Evolutionary conservation across 2,329 filamentous ascomycete species (phyloP).

Genomic region (Colletotrichum sp.): DNA sequence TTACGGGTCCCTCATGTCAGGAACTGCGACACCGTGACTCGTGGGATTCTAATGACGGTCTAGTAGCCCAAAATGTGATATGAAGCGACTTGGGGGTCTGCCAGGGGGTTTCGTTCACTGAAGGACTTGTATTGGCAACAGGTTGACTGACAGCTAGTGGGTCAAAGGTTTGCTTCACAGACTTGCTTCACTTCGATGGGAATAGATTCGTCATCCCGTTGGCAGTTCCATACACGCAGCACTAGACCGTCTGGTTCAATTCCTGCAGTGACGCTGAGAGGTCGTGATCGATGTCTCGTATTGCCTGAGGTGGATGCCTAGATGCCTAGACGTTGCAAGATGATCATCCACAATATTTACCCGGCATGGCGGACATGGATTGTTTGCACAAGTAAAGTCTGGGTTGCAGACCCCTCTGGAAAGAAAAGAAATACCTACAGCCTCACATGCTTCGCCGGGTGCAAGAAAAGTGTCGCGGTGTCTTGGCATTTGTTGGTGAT

Average conservation of each 20-base stretch:
- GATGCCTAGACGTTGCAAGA: neutral
- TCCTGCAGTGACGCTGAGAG: neutral
- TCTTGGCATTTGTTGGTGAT: neutral
- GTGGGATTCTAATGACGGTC: neutral
- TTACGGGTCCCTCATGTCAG: neutral
- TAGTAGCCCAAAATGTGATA: neutral
- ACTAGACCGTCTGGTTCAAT: neutral
- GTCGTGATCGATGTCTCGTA: neutral
- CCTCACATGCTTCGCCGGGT: neutral
- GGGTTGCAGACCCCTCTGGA: neutral
- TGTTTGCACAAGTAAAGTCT: neutral
- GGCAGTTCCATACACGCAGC: neutral
- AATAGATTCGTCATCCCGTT: neutral
- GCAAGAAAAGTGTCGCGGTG: neutral
- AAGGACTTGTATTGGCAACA: neutral
- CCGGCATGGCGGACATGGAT: neutral
- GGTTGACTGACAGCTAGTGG: neutral
- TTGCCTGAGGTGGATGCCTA: neutral
- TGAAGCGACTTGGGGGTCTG: neutral
- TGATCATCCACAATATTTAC: neutral
- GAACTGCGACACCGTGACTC: neutral
- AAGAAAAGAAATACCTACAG: too few species aligned
- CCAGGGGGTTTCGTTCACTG: neutral
- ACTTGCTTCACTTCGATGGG: neutral
- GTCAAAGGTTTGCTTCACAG: neutral